Base-by-base conservation (phyloP, 2,329 filamentous ascomycete species). In the Fusarium drepaniforme region DNA sequence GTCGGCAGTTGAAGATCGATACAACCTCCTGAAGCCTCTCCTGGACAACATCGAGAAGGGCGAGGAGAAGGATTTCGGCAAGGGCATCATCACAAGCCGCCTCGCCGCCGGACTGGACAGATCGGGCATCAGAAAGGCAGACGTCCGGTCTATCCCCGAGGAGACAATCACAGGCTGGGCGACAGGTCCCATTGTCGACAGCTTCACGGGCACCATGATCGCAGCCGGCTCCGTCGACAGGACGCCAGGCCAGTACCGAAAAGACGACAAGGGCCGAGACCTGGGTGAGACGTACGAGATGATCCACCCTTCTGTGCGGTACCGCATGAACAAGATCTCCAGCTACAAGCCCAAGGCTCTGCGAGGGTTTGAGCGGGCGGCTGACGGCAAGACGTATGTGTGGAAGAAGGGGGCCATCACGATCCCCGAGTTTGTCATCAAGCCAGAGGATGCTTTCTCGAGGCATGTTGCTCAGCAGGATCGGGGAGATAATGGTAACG, bases 141-240 rank as follows among this genome's bases (percentile, higher is more conserved):
- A 72, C 5, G 38, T 68, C 42, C 65, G 70, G 37, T 72, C 72
- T 16, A 59, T 77, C 21, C 63, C 67, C 23, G 60, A 72, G 13
- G 75, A 75, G 21, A 67, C 64, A 5, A 53, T 77, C 66, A 70
- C 44, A 28, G 77, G 77, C 11, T 78, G 77, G 77, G 77, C 76
- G 16, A 78, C 75, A 1, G 77, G 77, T 2, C 75, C 77, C 38
- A 77, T 78, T 21, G 69, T 78, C 40, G 77, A 78, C 35, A 78
- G 76, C 68, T 78, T 77, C 72, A 75, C 72, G 3, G 72, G 68
- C 33, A 68, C 64, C 44, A 73, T 77, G 71, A 44, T 75, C 3
- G 70, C 75, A 4, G 65, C 23, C 6, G 67, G 59, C 13, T 77
- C 61, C 33, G 8, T 72, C 30, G 64, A 69, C 62, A 66, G 77